A percentile compares a stretch with the other conserved stretches of the same genome.
Evolutionary conservation across 2,329 filamentous ascomycete genomes (phyloP).

Genomic region (Aspergillus ustus): DNA sequence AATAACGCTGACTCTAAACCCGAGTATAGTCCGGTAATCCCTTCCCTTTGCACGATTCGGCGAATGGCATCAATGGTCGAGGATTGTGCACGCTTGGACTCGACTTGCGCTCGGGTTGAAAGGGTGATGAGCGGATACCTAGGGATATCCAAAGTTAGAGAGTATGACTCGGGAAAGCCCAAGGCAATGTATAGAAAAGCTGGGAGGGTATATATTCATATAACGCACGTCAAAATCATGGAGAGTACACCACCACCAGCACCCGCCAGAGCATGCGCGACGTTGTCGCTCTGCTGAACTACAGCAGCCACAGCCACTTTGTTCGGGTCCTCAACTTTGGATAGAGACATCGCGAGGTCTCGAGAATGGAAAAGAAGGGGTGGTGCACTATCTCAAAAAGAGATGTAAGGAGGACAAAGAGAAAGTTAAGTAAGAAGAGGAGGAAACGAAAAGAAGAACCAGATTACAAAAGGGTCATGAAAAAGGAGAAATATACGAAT

Average conservation of each 20-base stretch:
- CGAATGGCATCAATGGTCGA: constrained; percentile 81
- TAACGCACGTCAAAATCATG: constrained; percentile 84
- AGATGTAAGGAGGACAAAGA: not conserved
- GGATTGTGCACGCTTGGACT: constrained; percentile 89
- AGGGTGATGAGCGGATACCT: constrained; percentile 97
- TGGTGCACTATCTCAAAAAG: not conserved
- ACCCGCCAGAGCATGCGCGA: constrained; percentile 90
- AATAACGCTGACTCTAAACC: constrained; percentile 94
- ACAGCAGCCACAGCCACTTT: constrained; percentile 59
- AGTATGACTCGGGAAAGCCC: not conserved
- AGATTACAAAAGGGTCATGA: not conserved
- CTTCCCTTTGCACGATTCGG: constrained; percentile 89
- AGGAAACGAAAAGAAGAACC: constrained; percentile 19
- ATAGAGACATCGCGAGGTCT: constrained; percentile 44
- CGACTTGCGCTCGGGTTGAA: constrained; percentile 95
- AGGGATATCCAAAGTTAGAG: constrained; percentile 16
- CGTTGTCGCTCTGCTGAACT: constrained; percentile 89
- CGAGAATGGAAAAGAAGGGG: not conserved
- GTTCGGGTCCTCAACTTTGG: constrained; percentile 42
- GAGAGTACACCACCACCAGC: constrained; percentile 92
- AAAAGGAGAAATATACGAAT: constrained; percentile 15
- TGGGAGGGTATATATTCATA: constrained; percentile 1
- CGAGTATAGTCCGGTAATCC: constrained; percentile 84
- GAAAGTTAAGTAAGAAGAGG: not conserved
- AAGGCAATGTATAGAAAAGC: not conserved